Conservation (phyloP, 257 asterid species). For the Gentiana dahurica region DNA sequence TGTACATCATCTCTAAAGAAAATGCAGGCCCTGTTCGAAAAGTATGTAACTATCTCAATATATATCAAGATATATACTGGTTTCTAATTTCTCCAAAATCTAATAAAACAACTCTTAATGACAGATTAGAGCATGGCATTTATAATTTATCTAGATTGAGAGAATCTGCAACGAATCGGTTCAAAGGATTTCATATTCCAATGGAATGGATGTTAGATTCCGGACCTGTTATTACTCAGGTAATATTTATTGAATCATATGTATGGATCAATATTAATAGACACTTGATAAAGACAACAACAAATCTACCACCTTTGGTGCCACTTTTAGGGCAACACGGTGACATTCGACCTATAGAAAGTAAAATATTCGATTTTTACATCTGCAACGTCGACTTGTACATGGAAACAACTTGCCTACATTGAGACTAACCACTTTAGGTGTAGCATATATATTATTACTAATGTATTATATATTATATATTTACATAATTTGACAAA, state of each 20-base stretch:
- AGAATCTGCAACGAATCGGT: constrained; percentile 68
- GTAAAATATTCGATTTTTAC: too few relatives aligned
- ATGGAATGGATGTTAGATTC: constrained; percentile 85
- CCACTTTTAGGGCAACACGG: too few relatives aligned
- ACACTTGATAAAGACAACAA: neutral
- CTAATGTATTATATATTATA: neutral
- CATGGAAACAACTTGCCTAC: too few relatives aligned
- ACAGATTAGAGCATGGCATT: constrained; percentile 83
- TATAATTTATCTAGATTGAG: constrained; percentile 77
- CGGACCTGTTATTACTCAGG: constrained; percentile 66
- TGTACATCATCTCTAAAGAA: constrained; percentile 76
- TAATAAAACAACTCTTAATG: neutral
- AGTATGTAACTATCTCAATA: constrained; percentile 25
- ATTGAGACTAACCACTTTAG: too few relatives aligned
- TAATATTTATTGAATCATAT: constrained; percentile 2
- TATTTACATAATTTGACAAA: constrained; percentile 11
- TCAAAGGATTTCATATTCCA: constrained; percentile 62
- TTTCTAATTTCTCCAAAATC: too few relatives aligned
- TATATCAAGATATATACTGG: neutral
- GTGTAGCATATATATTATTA: too few relatives aligned
- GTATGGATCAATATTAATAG: neutral
- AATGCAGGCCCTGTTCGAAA: constrained; percentile 86
- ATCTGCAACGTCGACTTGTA: too few relatives aligned
- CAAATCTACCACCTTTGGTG: too few relatives aligned
- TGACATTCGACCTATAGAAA: too few relatives aligned